phyloP scores from a whole-genome alignment of 331 rosid species.

The Telfairia occidentalis region DNA sequence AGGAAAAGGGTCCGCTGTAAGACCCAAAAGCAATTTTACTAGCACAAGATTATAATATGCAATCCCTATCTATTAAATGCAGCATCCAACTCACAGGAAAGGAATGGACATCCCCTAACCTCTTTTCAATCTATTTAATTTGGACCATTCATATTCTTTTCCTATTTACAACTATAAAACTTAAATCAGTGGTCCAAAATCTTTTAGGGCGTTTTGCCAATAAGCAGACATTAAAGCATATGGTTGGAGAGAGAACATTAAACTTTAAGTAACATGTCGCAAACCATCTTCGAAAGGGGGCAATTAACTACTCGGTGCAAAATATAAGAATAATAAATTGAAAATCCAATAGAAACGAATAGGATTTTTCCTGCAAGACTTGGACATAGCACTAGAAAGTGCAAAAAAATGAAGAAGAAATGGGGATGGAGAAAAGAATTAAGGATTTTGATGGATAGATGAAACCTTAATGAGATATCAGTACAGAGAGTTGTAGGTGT shows the following conservation, averaged over 20 bases:
- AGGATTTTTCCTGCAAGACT: neutral
- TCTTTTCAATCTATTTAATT: neutral
- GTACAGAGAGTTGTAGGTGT: conserved; percentile 82
- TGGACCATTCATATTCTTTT: neutral
- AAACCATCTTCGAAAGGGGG: no score
- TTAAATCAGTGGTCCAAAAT: neutral
- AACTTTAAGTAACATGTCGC: neutral
- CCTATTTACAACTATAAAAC: neutral
- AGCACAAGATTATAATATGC: neutral
- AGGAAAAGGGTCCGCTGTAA: neutral
- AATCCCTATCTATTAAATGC: neutral
- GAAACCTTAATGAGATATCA: conserved; percentile 12
- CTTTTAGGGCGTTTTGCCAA: neutral
- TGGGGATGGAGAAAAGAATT: neutral
- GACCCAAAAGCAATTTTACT: neutral
- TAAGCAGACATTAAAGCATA: neutral
- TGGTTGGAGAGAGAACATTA: neutral
- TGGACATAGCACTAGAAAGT: neutral
- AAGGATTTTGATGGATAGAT: conserved; percentile 2
- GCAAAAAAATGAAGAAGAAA: neutral
- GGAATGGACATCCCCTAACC: neutral
- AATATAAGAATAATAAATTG: neutral
- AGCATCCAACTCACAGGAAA: neutral
- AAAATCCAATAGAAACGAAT: neutral
- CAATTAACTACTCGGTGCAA: no score